Conservation (phyloP, 2,329 filamentous ascomycete genomes). For the Hypoxylon sp. region DNA sequence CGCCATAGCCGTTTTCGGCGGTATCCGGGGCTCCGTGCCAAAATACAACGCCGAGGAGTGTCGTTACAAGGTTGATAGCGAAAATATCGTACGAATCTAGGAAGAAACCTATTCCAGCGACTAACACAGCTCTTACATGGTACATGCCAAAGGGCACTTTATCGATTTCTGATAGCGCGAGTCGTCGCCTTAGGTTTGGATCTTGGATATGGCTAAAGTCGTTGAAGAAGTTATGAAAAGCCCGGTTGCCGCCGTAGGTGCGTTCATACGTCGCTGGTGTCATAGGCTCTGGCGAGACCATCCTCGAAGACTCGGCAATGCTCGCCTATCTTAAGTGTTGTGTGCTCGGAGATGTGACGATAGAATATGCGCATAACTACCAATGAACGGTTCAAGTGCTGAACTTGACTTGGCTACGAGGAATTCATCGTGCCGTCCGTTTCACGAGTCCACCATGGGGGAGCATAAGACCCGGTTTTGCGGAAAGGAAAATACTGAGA, state of each 20-base stretch:
- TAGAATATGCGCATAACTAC: slow-evolving; percentile 13
- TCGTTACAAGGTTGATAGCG: slow-evolving; percentile 81
- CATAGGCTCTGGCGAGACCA: slow-evolving; percentile 59
- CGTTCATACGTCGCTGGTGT: slow-evolving; percentile 55
- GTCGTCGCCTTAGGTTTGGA: slow-evolving; percentile 81
- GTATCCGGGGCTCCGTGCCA: slow-evolving; percentile 67
- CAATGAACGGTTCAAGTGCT: slow-evolving; percentile 5
- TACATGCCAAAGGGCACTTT: slow-evolving; percentile 83
- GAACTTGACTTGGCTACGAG: slow-evolving; percentile 17
- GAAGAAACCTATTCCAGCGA: slow-evolving; percentile 87
- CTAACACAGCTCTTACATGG: slow-evolving; percentile 80
- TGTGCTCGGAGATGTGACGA: slow-evolving; percentile 13
- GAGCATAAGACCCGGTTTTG: slow-evolving; percentile 11
- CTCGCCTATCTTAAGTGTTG: slow-evolving; percentile 16
- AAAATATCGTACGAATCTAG: slow-evolving; percentile 88
- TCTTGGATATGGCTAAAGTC: slow-evolving; percentile 76
- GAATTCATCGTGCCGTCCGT: slow-evolving; percentile 28
- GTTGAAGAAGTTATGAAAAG: slow-evolving; percentile 82
- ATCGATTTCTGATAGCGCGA: slow-evolving; percentile 84
- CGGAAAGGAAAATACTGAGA: slow-evolving; percentile 1
- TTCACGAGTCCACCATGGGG: slow-evolving; percentile 6
- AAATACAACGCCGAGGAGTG: slow-evolving; percentile 82
- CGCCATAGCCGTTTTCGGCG: slow-evolving; percentile 63
- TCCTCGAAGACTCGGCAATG: slow-evolving; percentile 27
- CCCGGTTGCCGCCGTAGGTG: slow-evolving; percentile 75